phyloP scores from a whole-genome alignment of 768 basidiomycete genomes.

The Peribolospora baueri region DNA sequence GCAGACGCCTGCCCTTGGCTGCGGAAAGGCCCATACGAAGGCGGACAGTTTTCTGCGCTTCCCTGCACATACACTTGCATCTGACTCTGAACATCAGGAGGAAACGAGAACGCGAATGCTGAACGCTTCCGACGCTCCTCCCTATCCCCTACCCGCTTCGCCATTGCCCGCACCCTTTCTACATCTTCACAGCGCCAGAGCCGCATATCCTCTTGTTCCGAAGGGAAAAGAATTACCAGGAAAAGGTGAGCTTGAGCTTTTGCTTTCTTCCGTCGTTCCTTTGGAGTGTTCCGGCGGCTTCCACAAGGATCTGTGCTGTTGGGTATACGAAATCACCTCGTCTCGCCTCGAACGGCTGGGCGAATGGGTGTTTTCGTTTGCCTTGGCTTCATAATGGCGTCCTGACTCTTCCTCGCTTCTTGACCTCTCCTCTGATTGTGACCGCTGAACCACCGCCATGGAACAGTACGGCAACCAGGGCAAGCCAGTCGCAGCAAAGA shows the following conservation, averaged over 20 bases:
- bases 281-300: background rate
- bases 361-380: background rate
- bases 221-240: conserved; percentile 24
- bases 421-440: too few species aligned
- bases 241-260: background rate
- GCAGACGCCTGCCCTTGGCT: background rate
- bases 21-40: background rate
- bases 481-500: background rate
- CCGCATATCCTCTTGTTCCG: conserved; percentile 84
- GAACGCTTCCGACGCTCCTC: too few species aligned
- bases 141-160: too few species aligned
- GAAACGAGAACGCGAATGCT: too few species aligned
- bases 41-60: background rate
- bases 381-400: background rate
- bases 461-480: background rate
- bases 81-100: conserved; percentile 12
- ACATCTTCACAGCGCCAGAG: conserved; percentile 27
- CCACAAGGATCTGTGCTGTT: background rate
- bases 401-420: too few species aligned
- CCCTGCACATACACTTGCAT: conserved; percentile 21
- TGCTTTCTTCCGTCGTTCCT: too few species aligned
- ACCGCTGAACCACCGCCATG: too few species aligned
- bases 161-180: too few species aligned
- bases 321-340: too few species aligned
- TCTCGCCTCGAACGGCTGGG: background rate